Conservation (phyloP, 495 filamentous ascomycete species). For the Endocarpon pusillum region DNA sequence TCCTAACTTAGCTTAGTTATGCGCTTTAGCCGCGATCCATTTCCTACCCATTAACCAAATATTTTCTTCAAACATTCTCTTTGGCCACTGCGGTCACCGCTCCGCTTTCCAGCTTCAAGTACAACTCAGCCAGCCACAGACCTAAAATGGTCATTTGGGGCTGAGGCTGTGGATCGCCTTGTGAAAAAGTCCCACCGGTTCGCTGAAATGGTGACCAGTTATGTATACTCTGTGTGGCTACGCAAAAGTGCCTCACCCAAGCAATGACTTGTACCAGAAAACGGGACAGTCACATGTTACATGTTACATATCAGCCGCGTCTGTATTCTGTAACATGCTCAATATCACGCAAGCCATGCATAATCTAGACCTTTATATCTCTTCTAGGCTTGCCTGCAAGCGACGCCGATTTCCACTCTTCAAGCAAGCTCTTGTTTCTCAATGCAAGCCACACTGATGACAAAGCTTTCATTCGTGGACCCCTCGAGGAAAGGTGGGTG, state of each 20-base stretch:
- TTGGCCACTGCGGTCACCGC: no score
- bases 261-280: neutral
- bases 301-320: neutral
- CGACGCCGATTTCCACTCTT: neutral
- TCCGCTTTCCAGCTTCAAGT: conserved; percentile 2
- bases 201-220: neutral
- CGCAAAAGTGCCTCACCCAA: neutral
- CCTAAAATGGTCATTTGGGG: neutral
- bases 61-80: no score
- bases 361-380: conserved; percentile 1
- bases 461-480: neutral
- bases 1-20: no score
- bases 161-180: neutral
- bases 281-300: neutral
- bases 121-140: neutral
- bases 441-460: conserved; percentile 1
- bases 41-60: no score
- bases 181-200: neutral
- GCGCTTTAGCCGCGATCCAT: no score
- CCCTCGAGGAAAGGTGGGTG: neutral
- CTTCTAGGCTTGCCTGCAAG: neutral
- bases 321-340: neutral
- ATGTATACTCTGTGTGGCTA: neutral
- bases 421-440: neutral
- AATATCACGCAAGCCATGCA: conserved; percentile 1